phyloP scores from a whole-genome alignment of 805 yeast genomes.

The Candida maesae region DNA sequence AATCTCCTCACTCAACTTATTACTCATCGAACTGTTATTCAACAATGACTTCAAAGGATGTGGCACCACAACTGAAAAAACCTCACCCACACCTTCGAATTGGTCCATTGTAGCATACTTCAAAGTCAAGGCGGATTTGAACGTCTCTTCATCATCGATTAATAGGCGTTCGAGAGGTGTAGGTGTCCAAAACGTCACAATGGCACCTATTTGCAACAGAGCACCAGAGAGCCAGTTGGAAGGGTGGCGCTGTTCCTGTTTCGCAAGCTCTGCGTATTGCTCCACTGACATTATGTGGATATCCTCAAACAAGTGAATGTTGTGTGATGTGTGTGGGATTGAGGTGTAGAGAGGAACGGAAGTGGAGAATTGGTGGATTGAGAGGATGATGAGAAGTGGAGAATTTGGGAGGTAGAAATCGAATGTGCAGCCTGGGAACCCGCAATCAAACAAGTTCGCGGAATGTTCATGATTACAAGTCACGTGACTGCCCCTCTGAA shows the following conservation, averaged over 20 bases:
- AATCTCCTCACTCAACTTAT: slow-evolving; percentile 8
- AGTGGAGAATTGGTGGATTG: too few relatives aligned
- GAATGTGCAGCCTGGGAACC: too few relatives aligned
- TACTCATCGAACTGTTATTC: slow-evolving; percentile 4
- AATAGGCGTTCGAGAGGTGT: slow-evolving; percentile 19
- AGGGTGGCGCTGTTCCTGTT: slow-evolving; percentile 18
- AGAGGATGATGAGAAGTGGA: too few relatives aligned
- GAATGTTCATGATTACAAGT: too few relatives aligned
- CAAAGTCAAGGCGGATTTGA: slow-evolving; percentile 13
- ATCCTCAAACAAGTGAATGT: too few relatives aligned
- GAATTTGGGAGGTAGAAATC: too few relatives aligned
- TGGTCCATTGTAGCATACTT: slow-evolving; percentile 10
- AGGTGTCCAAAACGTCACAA: slow-evolving; percentile 1
- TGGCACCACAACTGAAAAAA: slow-evolving; percentile 15
- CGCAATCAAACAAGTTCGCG: too few relatives aligned
- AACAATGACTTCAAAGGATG: slow-evolving; percentile 11
- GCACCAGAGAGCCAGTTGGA: slow-evolving; percentile 1
- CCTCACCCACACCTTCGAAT: slow-evolving; percentile 13
- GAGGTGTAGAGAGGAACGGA: too few relatives aligned
- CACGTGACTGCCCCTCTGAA: too few relatives aligned
- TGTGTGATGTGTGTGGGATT: too few relatives aligned
- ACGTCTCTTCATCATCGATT: slow-evolving; percentile 17
- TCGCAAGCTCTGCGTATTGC: slow-evolving; percentile 17
- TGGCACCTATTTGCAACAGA: background rate
- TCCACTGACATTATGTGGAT: slow-evolving; percentile 17